These are phyloP conservation scores for Hondaea fermentalgiana DNA, from an alignment of 108 stramenopile species.

Conservation along the genomic window DNA sequence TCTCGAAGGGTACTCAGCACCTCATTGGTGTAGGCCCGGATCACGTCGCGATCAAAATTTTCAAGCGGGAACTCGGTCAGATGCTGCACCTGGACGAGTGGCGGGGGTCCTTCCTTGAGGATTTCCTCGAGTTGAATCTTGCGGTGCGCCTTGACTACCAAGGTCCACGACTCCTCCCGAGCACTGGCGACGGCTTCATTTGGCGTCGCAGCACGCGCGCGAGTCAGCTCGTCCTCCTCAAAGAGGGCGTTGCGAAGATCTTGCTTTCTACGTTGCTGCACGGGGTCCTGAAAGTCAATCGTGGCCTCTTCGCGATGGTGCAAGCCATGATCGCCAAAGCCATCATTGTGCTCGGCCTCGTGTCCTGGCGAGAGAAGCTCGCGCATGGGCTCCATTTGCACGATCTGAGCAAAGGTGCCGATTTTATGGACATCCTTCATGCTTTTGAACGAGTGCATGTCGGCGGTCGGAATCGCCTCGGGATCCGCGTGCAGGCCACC, in stretches of 20 bases:
- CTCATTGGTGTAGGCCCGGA: slow-evolving; percentile 86
- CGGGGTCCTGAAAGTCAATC: background rate
- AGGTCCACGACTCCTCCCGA: background rate
- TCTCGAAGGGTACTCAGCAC: slow-evolving; percentile 81
- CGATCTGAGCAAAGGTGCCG: slow-evolving; percentile 49
- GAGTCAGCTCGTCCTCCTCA: background rate
- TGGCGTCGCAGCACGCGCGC: background rate
- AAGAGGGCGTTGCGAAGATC: slow-evolving; percentile 1
- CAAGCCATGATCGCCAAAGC: background rate
- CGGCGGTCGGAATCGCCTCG: background rate
- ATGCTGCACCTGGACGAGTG: slow-evolving; percentile 21
- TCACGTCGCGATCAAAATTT: slow-evolving; percentile 46
- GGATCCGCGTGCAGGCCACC: background rate
- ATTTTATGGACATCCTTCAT: slow-evolving; percentile 37
- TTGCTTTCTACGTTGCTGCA: background rate
- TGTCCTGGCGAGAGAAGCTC: background rate
- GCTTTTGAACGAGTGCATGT: background rate
- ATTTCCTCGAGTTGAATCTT: slow-evolving; percentile 11
- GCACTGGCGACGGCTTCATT: background rate
- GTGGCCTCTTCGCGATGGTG: background rate
- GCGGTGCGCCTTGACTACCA: slow-evolving; percentile 21
- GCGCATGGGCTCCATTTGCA: background rate
- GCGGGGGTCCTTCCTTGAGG: background rate
- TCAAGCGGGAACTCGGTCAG: background rate
- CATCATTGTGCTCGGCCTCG: slow-evolving; percentile 4